Percentiles rank a stretch among this genome's conserved stretches.
Evolutionary conservation across 2,329 filamentous ascomycete genomes (phyloP).

Genomic region (Aspergillus neotritici): DNA sequence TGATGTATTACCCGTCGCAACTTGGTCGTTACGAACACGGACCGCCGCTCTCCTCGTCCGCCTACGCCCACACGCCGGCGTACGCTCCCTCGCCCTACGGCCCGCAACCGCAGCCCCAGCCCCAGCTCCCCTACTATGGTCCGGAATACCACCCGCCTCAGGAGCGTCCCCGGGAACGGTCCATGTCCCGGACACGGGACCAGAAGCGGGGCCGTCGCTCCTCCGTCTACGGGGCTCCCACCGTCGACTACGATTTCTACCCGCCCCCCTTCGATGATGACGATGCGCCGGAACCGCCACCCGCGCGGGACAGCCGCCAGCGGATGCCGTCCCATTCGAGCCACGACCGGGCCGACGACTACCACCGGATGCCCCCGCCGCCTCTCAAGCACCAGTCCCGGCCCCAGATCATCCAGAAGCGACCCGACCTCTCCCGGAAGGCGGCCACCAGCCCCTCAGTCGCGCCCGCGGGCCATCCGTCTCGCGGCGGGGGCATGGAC

Average conservation of each 20-base stretch:
- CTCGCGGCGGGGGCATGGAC: constrained; percentile 26
- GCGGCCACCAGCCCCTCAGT: constrained; percentile 25
- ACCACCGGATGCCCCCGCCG: constrained; percentile 41
- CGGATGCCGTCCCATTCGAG: constrained; percentile 25
- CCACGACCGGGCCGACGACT: constrained; percentile 36
- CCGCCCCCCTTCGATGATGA: constrained; percentile 27
- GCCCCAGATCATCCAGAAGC: constrained; percentile 34
- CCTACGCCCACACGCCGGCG: constrained; percentile 26
- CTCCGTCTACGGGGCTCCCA: constrained; percentile 31
- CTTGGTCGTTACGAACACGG: constrained; percentile 31
- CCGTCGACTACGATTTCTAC: constrained; percentile 29
- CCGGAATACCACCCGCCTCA: constrained; percentile 22
- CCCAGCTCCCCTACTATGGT: constrained; percentile 18
- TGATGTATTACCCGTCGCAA: constrained; percentile 25
- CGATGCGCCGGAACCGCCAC: constrained; percentile 23
- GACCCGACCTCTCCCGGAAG: constrained; percentile 29
- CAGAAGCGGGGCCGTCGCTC: constrained; percentile 26
- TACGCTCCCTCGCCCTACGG: constrained; percentile 31
- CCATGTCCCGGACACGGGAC: constrained; percentile 32
- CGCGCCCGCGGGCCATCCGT: constrained; percentile 25
- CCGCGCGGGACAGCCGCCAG: constrained; percentile 26
- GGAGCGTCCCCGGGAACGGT: constrained; percentile 30
- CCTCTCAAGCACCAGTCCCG: constrained; percentile 24
- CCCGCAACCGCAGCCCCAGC: constrained; percentile 12
- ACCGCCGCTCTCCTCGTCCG: constrained; percentile 34